Evolutionary conservation across 202 grass and related monocot species (phyloP).

Genomic region (Schoenoplectus triqueter): DNA sequence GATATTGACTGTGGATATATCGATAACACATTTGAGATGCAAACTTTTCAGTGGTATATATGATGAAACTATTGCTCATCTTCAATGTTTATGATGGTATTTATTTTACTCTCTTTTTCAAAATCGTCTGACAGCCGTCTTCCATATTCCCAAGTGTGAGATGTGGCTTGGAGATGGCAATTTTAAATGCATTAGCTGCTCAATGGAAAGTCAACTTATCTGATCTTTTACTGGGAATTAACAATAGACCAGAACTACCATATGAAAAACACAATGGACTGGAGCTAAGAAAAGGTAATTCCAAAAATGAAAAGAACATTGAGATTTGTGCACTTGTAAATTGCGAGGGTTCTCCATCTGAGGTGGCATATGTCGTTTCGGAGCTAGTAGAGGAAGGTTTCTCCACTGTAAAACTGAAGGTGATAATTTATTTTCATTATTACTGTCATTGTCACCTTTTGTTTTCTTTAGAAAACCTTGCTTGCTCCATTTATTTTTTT

Average conservation of each 20-base stretch:
- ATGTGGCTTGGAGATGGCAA: conserved; percentile 91
- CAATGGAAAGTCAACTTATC: conserved; percentile 49
- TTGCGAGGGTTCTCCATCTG: conserved; percentile 64
- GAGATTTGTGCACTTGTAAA: conserved; percentile 90
- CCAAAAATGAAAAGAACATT: conserved; percentile 51
- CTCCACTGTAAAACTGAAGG: conserved; percentile 93
- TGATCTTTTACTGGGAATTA: conserved; percentile 57
- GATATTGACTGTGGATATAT: not conserved
- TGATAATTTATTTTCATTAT: conserved; percentile 39
- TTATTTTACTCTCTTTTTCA: not conserved
- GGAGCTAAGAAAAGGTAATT: conserved; percentile 42
- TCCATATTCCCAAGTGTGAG: conserved; percentile 88
- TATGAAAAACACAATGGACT: conserved; percentile 31
- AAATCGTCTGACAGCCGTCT: conserved; percentile 62
- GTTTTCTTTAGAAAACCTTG: not conserved
- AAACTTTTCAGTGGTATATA: conserved; percentile 17
- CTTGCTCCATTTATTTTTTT: not conserved
- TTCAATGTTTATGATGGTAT: conserved; percentile 7
- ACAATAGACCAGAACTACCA: conserved; percentile 35
- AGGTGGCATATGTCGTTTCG: conserved; percentile 72
- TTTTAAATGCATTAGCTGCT: conserved; percentile 84
- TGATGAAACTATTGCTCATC: not conserved
- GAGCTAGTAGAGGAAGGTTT: conserved; percentile 83
- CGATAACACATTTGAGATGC: not conserved
- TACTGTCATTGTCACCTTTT: not conserved